Conservation (phyloP, 2,329 filamentous ascomycete genomes). For the Camptophora hylomeconis region DNA sequence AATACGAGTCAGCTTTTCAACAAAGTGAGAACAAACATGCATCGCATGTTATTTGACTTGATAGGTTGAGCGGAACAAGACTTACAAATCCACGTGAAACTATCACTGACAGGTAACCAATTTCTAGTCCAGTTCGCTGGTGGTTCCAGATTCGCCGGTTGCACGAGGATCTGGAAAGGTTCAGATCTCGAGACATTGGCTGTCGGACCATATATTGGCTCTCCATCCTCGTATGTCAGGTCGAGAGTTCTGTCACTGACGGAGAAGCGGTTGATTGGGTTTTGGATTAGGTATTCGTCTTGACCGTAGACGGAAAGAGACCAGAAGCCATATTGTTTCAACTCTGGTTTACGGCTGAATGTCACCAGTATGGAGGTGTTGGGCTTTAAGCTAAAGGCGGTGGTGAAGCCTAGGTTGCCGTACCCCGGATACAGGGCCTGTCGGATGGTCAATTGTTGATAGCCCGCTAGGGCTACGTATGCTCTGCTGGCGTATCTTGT, state of each 20-base stretch:
- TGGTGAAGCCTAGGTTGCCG: background rate
- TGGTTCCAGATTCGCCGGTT: constrained; percentile 17
- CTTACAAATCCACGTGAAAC: too few species aligned
- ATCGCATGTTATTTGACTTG: too few species aligned
- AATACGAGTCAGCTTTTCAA: too few species aligned
- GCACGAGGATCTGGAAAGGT: constrained; percentile 19
- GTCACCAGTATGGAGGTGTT: constrained; percentile 17
- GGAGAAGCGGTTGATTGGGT: constrained; percentile 16
- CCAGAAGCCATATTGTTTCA: constrained; percentile 13
- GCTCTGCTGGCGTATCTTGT: constrained; percentile 11
- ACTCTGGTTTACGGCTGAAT: constrained; percentile 16
- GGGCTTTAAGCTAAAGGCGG: constrained; percentile 3
- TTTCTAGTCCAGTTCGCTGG: constrained; percentile 18
- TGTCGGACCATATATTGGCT: constrained; percentile 6
- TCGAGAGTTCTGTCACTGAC: constrained; percentile 17
- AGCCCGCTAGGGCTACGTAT: constrained; percentile 10
- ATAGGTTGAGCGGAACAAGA: too few species aligned
- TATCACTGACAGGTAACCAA: too few species aligned
- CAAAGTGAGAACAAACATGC: too few species aligned
- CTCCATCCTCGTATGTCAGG: constrained; percentile 19
- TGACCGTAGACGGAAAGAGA: constrained; percentile 17
- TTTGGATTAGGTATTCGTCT: constrained; percentile 16
- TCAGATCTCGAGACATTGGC: constrained; percentile 1
- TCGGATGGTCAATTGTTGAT: constrained; percentile 9
- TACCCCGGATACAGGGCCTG: constrained; percentile 16